Evolutionary conservation across 768 basidiomycete species (phyloP), one percentile per base, ranked within the genome.

Genomic region (Serendipita sp.): DNA sequence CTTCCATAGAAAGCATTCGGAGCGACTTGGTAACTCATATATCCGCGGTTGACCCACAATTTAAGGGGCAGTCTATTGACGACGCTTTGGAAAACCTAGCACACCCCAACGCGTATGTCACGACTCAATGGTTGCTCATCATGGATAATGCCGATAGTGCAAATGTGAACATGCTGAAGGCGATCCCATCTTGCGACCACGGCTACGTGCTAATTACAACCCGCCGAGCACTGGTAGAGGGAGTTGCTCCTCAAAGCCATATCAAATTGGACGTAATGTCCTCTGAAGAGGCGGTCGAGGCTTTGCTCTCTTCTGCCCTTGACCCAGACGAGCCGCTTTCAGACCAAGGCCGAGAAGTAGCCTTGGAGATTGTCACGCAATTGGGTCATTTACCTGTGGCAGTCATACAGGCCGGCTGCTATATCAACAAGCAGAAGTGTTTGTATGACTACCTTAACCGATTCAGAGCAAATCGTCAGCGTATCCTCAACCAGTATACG

Each of bases 341-440:
- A 11, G 53, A 26, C 9, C 53, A 24, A 11, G 22, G 31, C 28
- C 53, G 53, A 24, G 31, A 58, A 58, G 24, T 28, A 3, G 53
- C 53, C 7, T 31, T 58, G 20, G 53, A 58, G 22, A 58, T 58
- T 11, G 53, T 58, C 3, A 11, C 13, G 17, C 24, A 58, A 33
- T 24, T 58, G 11, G 53, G 53, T 9, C 9, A n/a, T n/a, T 31
- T 58, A 58, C 53, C 53, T 26, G 53, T 58, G 3, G 53, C 53
- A 31, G 31, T 58, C 17, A 58, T 58, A 17, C 53, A 58, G 28
- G 53, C 53, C 13, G 53, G 24, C 17, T 58, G 53, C 30, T 58
- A 58, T 33, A 58, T 58, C 31, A 58, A 58, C 11, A 58, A 58
- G 30, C 53, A 58, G 17, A 22, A 58, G 31, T 58, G 53, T 28